Conservation (phyloP, 2,329 filamentous ascomycete genomes). For the Colletotrichum liaoningense region DNA sequence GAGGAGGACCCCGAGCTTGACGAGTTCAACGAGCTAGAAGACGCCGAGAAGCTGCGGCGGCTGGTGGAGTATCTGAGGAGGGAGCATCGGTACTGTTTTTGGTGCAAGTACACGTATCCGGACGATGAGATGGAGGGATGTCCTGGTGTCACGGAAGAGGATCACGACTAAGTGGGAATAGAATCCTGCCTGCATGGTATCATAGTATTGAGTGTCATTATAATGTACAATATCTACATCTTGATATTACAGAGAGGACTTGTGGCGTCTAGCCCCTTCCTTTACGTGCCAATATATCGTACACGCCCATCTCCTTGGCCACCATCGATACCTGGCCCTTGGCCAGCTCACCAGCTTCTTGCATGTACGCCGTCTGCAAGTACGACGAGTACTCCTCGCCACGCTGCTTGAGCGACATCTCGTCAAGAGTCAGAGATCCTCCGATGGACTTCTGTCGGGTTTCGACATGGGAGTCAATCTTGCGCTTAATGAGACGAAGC, state of each 20-base stretch:
- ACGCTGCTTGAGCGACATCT: conserved; percentile 49
- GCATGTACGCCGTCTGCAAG: conserved; percentile 53
- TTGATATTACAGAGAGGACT: conserved; percentile 19
- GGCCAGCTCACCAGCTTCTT: conserved; percentile 37
- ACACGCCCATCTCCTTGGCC: conserved; percentile 57
- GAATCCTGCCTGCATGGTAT: background rate
- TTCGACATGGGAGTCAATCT: conserved; percentile 48
- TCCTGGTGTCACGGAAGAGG: conserved; percentile 88
- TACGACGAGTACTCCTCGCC: conserved; percentile 55
- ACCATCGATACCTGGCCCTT: conserved; percentile 45
- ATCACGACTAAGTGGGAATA: conserved; percentile 65
- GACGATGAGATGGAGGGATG: conserved; percentile 85
- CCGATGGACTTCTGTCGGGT: conserved; percentile 40
- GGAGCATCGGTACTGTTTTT: conserved; percentile 88
- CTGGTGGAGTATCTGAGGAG: conserved; percentile 78
- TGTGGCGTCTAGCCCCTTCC: conserved; percentile 6
- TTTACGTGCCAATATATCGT: conserved; percentile 40
- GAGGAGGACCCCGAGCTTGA: conserved; percentile 85
- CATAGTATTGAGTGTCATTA: conserved; percentile 21
- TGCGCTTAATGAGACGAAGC: conserved; percentile 55
- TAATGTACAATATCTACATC: conserved; percentile 22
- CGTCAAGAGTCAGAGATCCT: conserved; percentile 44
- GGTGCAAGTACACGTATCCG: conserved; percentile 89
- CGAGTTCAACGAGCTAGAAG: conserved; percentile 78
- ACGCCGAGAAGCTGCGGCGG: conserved; percentile 73